A percentile compares a stretch with the other conserved stretches of the same genome.
Evolutionary conservation across 1,139 yeast genomes (phyloP).

Genomic region (Suhomyces wounanorum): DNA sequence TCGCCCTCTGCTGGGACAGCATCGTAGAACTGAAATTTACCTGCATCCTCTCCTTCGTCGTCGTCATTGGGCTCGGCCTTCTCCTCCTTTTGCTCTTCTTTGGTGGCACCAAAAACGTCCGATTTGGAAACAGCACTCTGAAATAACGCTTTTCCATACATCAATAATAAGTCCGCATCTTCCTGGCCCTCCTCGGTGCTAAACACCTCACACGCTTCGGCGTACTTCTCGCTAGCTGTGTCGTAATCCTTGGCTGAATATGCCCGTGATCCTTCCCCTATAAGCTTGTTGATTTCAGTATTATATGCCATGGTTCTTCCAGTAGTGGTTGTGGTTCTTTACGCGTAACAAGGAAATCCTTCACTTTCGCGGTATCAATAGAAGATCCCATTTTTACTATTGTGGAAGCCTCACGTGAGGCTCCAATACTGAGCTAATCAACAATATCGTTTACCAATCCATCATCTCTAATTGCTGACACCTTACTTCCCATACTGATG

Average conservation of each 20-base stretch:
- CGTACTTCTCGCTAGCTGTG: constrained; percentile 68
- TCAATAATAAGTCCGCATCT: constrained; percentile 69
- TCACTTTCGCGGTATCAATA: not conserved
- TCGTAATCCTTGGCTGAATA: constrained; percentile 69
- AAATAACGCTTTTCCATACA: constrained; percentile 82
- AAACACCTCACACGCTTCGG: constrained; percentile 67
- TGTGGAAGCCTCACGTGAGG: not conserved
- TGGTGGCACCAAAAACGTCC: constrained; percentile 73
- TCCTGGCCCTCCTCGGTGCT: constrained; percentile 53
- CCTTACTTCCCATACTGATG: not conserved
- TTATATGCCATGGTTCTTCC: constrained; percentile 23
- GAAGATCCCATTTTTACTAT: not conserved
- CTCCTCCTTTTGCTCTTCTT: constrained; percentile 20
- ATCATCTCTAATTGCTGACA: not conserved
- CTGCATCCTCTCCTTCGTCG: constrained; percentile 25
- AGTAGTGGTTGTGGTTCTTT: not conserved
- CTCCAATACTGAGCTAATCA: constrained; percentile 2
- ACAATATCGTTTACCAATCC: not conserved
- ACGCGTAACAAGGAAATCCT: not conserved
- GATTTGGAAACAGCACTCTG: constrained; percentile 74
- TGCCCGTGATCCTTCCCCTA: constrained; percentile 61
- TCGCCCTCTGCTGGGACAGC: constrained; percentile 53
- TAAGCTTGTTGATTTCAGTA: constrained; percentile 42
- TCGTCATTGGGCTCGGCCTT: constrained; percentile 25
- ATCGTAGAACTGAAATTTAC: constrained; percentile 57